A percentile compares a stretch with the other conserved stretches of the same genome.
These are phyloP conservation scores for Crithidia expoeki DNA, from an alignment of 208 protist genomes.

Conservation along the genomic window DNA sequence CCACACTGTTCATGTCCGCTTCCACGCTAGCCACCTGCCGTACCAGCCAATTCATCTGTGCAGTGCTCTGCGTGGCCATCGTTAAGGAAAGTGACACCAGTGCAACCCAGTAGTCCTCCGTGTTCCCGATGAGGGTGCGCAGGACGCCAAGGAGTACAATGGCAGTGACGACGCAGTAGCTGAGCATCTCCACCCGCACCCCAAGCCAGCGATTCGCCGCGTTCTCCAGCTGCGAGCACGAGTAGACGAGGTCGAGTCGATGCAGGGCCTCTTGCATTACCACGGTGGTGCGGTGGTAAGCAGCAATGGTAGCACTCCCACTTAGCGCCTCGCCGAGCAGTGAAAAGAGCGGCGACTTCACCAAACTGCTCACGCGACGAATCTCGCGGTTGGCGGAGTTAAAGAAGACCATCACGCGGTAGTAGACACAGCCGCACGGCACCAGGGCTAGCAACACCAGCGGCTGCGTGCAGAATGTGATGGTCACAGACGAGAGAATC, in stretches of 20 bases:
- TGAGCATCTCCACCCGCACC: slow-evolving; percentile 89
- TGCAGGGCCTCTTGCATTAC: slow-evolving; percentile 44
- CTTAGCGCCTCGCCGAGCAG: slow-evolving; percentile 91
- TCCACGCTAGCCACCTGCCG: slow-evolving; percentile 59
- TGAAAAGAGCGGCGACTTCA: slow-evolving; percentile 92
- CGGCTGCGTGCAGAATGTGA: slow-evolving; percentile 55
- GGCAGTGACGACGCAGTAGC: slow-evolving; percentile 63
- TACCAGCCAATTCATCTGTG: slow-evolving; percentile 62
- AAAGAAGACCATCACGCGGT: slow-evolving; percentile 91
- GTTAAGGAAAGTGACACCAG: slow-evolving; percentile 73
- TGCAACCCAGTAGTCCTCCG: slow-evolving; percentile 34
- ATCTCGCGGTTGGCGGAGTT: slow-evolving; percentile 83
- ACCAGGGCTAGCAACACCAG: slow-evolving; percentile 51
- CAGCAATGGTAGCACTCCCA: slow-evolving; percentile 85
- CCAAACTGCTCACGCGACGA: slow-evolving; percentile 85
- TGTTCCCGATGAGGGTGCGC: slow-evolving; percentile 30
- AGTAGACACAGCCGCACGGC: slow-evolving; percentile 78
- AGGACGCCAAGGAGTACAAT: slow-evolving; percentile 58
- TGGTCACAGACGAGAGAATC: slow-evolving; percentile 50
- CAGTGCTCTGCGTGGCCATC: slow-evolving; percentile 62
- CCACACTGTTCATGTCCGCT: slow-evolving; percentile 86
- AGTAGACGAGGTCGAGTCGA: slow-evolving; percentile 61
- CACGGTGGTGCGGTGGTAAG: slow-evolving; percentile 55
- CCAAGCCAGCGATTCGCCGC: slow-evolving; percentile 86
- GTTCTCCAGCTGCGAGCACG: slow-evolving; percentile 50